Evolutionary conservation across 139 green algal genomes (phyloP), one percentile per base, ranked within the genome.

Genomic region (Closterium sp.): DNA sequence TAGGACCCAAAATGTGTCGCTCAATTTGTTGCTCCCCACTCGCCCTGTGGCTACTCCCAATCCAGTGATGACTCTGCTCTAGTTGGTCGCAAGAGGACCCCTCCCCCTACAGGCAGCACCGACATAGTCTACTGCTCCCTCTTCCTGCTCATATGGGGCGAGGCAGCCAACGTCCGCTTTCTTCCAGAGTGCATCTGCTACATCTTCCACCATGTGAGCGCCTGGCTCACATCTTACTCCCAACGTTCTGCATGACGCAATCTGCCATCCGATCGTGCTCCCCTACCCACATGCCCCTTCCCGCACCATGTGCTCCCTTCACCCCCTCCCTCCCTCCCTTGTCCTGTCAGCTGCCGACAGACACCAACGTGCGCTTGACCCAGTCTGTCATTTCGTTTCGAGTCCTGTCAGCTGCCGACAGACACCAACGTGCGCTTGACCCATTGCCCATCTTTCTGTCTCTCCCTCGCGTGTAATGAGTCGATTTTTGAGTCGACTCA

Each of bases 81-180:
- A 12, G 32, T 90, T 90, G 36, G 30, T 10, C 30, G 23, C 30
- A 66, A 33, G 30, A 66, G 43, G 31, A 90, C 31, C 5, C 5
- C 83, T 16, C n/a, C 31, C 31, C n/a, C 28, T 66, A 34, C 43
- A 12, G 90, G 87, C 23, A 64, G 23, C 55, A 76, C 55, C 55
- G 21, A 92, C 12, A 23, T 90, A 36, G 19, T 95, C 25, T 94
- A 89, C 25, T 34, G 7, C 12, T 91, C 93, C 3, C 91, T 98
- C n/a, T 98, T 95, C 91, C 97, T 97, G 92, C 94, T 98, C 69
- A 95, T 98, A 83, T 98, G 96, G 94, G 94, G 88, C 23, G 96
- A 98, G 94, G 95, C 93, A 35, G 95, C 96, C 88, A 98, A 97
- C 90, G 36, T 98, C 30, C 94, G 97, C 19, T 97, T 98, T 94